Evolutionary conservation across 805 yeast species (phyloP).

Genomic region (Ogataea pilisensis): DNA sequence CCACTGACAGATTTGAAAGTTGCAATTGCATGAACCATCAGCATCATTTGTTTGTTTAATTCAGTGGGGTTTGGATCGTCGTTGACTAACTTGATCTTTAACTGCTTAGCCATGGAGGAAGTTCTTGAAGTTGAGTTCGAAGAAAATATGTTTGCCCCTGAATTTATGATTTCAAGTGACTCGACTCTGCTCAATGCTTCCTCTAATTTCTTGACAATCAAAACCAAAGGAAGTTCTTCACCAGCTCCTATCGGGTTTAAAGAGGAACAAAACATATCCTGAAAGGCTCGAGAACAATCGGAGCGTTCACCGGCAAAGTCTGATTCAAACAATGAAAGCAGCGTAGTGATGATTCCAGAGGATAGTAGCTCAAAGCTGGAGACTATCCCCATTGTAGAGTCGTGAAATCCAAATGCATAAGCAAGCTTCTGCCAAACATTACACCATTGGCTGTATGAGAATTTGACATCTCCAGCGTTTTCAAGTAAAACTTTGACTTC

Average conservation of each 20-base stretch:
- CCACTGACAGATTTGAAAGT: conserved; percentile 50
- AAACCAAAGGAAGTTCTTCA: conserved; percentile 33
- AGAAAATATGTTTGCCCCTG: conserved; percentile 32
- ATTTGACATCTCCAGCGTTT: conserved; percentile 11
- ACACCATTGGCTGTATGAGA: conserved; percentile 31
- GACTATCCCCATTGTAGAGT: conserved; percentile 24
- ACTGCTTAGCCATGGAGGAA: conserved; percentile 65
- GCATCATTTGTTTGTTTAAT: conserved; percentile 28
- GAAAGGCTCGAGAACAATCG: conserved; percentile 40
- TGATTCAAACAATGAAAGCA: conserved; percentile 35
- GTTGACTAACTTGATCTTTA: conserved; percentile 52
- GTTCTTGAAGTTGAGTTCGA: conserved; percentile 36
- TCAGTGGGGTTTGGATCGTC: conserved; percentile 32
- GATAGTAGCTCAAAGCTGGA: conserved; percentile 75
- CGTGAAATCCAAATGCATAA: conserved; percentile 29
- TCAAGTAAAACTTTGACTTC: conserved; percentile 24
- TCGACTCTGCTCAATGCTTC: conserved; percentile 73
- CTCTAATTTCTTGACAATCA: conserved; percentile 57
- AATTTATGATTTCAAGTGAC: conserved; percentile 57
- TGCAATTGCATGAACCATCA: conserved; percentile 58
- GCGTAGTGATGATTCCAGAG: conserved; percentile 54
- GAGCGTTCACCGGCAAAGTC: conserved; percentile 25
- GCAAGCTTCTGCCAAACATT: conserved; percentile 37
- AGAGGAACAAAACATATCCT: conserved; percentile 34
- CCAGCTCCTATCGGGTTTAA: conserved; percentile 30